These are phyloP conservation scores for Pythium utonaiense DNA, from an alignment of 352 stramenopile genomes.

Conservation along the genomic window DNA sequence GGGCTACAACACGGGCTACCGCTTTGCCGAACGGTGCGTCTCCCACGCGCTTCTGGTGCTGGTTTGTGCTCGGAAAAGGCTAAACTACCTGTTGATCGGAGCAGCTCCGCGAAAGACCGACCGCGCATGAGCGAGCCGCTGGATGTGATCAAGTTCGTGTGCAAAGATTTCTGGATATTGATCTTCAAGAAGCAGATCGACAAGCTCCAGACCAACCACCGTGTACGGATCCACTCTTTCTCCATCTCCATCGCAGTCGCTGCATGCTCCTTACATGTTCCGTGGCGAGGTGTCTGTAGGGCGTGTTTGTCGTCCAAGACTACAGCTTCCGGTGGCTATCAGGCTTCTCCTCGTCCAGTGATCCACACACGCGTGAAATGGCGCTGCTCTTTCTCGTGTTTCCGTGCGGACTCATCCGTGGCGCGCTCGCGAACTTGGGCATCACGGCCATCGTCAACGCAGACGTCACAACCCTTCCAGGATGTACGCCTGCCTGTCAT, in stretches of 20 bases:
- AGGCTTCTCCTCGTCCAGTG: slow-evolving; percentile 69
- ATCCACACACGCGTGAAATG: slow-evolving; percentile 87
- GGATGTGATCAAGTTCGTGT: slow-evolving; percentile 98
- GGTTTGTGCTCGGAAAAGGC: no score
- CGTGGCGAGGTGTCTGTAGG: slow-evolving; percentile 32
- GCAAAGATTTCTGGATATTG: slow-evolving; percentile 97
- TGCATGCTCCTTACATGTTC: background rate
- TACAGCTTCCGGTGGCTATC: slow-evolving; percentile 92
- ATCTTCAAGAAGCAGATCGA: slow-evolving; percentile 98
- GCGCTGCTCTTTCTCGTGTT: slow-evolving; percentile 94
- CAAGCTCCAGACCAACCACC: slow-evolving; percentile 98
- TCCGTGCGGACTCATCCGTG: slow-evolving; percentile 94
- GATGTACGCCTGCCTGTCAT: slow-evolving; percentile 65
- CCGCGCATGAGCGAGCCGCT: slow-evolving; percentile 86
- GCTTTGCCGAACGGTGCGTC: slow-evolving; percentile 67
- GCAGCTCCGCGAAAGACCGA: slow-evolving; percentile 58
- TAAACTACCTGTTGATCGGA: no score
- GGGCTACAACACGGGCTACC: slow-evolving; percentile 85
- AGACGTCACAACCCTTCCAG: slow-evolving; percentile 89
- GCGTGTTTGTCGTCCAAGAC: slow-evolving; percentile 95
- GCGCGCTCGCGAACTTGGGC: slow-evolving; percentile 92
- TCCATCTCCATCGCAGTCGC: background rate
- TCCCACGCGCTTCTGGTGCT: background rate
- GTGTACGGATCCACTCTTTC: slow-evolving; percentile 34
- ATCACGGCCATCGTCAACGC: slow-evolving; percentile 94